Evolutionary conservation across 2,329 filamentous ascomycete species (phyloP).

Genomic region (Ophiostoma angusticollis): DNA sequence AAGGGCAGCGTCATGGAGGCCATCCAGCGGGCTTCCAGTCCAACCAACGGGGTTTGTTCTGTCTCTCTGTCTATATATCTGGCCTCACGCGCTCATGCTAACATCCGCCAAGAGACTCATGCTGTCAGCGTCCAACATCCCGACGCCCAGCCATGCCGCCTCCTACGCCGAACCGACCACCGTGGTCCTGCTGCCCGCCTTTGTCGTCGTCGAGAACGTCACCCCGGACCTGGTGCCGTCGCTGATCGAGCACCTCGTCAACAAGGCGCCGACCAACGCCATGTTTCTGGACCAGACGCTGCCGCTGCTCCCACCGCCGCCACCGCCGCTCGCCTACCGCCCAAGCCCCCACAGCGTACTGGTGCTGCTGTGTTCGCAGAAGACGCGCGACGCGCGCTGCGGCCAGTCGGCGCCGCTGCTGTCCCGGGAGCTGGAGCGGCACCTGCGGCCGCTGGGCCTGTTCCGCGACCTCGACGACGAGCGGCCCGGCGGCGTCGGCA

Average conservation of each 20-base stretch:
- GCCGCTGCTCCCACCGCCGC: constrained; percentile 17
- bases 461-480: constrained; percentile 82
- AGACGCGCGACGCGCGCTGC: constrained; percentile 87
- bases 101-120: constrained; percentile 56
- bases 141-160: constrained; percentile 53
- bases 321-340: constrained; percentile 30
- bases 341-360: constrained; percentile 73
- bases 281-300: constrained; percentile 37
- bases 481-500: constrained; percentile 78
- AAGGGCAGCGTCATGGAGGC: constrained; percentile 75
- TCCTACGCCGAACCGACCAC: constrained; percentile 60
- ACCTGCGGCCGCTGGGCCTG: constrained; percentile 71
- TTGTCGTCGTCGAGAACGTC: constrained; percentile 72
- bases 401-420: constrained; percentile 86
- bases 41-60: constrained; percentile 51
- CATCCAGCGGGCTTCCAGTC: constrained; percentile 44
- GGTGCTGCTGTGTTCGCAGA: constrained; percentile 87
- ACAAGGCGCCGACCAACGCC: constrained; percentile 59
- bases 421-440: constrained; percentile 77
- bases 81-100: not conserved
- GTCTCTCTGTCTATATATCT: not conserved
- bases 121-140: constrained; percentile 86
- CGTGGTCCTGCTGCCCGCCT: constrained; percentile 72
- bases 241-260: constrained; percentile 59
- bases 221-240: constrained; percentile 60